Percentiles rank a stretch among this genome's conserved stretches.
Conservation (phyloP, 1,284 basidiomycete species). For the Cystobasidium slooffiae region DNA sequence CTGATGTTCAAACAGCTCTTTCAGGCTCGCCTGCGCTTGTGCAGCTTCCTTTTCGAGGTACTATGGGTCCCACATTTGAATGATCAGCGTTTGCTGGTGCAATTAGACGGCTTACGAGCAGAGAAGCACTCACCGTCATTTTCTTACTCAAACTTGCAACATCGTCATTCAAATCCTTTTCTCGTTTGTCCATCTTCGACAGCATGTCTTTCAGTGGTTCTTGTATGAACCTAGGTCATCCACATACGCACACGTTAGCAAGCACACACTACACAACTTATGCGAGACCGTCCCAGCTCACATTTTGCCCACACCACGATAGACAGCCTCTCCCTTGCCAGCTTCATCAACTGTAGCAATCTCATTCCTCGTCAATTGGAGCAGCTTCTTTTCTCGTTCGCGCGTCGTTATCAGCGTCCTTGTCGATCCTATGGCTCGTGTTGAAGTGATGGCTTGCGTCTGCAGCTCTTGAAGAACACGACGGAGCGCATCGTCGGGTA, state of each 20-base stretch:
- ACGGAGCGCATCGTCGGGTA: constrained; percentile 36
- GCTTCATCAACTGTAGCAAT: constrained; percentile 27
- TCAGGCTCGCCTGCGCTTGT: constrained; percentile 39
- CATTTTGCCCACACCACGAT: constrained; percentile 41
- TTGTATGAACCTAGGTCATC: constrained; percentile 26
- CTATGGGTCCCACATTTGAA: constrained; percentile 6
- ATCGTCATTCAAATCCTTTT: constrained; percentile 40
- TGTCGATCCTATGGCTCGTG: constrained; percentile 24
- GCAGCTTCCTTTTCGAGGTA: constrained; percentile 43
- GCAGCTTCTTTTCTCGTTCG: constrained; percentile 34
- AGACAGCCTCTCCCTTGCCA: constrained; percentile 28
- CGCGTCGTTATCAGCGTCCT: constrained; percentile 21
- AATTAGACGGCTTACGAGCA: neutral
- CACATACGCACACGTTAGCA: neutral
- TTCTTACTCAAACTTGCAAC: constrained; percentile 40
- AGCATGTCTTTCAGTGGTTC: constrained; percentile 38
- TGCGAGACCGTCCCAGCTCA: neutral
- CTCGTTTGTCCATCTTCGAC: constrained; percentile 11
- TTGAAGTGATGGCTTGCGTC: constrained; percentile 22
- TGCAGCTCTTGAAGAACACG: constrained; percentile 39
- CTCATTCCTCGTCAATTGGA: constrained; percentile 36
- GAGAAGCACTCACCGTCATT: constrained; percentile 18
- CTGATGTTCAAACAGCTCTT: constrained; percentile 43
- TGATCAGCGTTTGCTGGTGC: neutral
- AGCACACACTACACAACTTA: too few relatives aligned